Conservation (phyloP, 495 filamentous ascomycete genomes). For the Articulospora tetracladia region DNA sequence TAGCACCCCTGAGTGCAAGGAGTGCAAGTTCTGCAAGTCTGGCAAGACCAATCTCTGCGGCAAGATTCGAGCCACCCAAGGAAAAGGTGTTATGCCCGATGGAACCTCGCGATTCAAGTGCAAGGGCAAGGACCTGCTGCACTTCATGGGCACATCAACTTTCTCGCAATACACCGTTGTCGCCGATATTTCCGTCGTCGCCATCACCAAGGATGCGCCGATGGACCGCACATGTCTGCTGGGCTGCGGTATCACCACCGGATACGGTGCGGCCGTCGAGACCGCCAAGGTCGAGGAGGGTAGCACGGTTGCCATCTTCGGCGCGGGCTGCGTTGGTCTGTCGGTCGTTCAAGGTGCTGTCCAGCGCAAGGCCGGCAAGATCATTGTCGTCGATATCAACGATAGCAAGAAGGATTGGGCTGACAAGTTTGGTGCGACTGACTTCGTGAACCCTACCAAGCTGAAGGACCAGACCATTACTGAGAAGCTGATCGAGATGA, state of each 20-base stretch:
- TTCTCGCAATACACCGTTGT: slow-evolving; percentile 99
- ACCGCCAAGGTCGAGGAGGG: slow-evolving; percentile 89
- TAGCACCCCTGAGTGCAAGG: slow-evolving; percentile 91
- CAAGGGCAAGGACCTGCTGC: slow-evolving; percentile 88
- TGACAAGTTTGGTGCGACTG: slow-evolving; percentile 90
- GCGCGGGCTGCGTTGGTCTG: slow-evolving; percentile 91
- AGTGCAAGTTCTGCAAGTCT: slow-evolving; percentile 99
- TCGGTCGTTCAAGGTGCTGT: slow-evolving; percentile 94
- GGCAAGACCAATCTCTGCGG: slow-evolving; percentile 99
- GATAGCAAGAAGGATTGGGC: slow-evolving; percentile 88
- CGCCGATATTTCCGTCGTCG: slow-evolving; percentile 96
- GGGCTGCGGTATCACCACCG: slow-evolving; percentile 97
- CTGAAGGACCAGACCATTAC: slow-evolving; percentile 74
- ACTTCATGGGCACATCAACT: slow-evolving; percentile 99
- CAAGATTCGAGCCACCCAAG: slow-evolving; percentile 97
- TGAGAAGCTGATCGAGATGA: slow-evolving; percentile 93
- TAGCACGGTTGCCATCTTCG: slow-evolving; percentile 89
- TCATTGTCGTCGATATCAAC: slow-evolving; percentile 96
- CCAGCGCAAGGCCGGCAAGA: slow-evolving; percentile 78
- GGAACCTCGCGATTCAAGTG: slow-evolving; percentile 93
- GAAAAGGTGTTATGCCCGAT: slow-evolving; percentile 94
- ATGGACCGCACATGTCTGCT: slow-evolving; percentile 96
- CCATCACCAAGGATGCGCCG: slow-evolving; percentile 84
- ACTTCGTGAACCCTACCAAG: slow-evolving; percentile 93
- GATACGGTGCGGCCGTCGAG: slow-evolving; percentile 92